phyloP scores from a whole-genome alignment of 345 rosid species.

The Geranium rotundifolium region DNA sequence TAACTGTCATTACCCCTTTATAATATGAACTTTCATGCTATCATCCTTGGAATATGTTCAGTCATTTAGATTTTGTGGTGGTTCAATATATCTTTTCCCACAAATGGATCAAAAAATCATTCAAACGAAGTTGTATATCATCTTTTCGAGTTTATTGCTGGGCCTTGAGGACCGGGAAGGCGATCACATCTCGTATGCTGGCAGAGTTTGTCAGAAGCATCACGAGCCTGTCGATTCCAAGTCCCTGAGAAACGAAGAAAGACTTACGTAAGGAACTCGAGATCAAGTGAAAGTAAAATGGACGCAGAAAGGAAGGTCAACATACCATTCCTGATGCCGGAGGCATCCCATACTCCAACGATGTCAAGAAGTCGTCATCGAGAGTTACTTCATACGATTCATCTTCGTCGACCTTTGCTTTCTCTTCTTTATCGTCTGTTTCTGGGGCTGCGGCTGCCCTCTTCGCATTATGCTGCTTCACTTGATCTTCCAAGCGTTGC shows the following conservation, averaged over 20 bases:
- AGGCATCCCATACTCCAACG: conserved; percentile 96
- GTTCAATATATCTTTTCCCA: too few species aligned
- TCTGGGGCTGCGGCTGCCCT: conserved; percentile 33
- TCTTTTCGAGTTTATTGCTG: conserved; percentile 31
- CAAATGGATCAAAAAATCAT: too few species aligned
- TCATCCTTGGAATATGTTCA: too few species aligned
- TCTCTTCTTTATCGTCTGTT: conserved; percentile 18
- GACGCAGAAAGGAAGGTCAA: background rate
- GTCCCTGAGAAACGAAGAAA: conserved; percentile 40
- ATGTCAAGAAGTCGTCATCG: conserved; percentile 91
- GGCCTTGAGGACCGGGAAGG: conserved; percentile 74
- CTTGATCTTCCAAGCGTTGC: conserved; percentile 85
- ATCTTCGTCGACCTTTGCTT: conserved; percentile 29
- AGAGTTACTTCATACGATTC: conserved; percentile 78
- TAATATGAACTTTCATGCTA: too few species aligned
- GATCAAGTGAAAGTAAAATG: too few species aligned
- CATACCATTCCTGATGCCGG: conserved; percentile 97
- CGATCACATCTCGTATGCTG: conserved; percentile 84
- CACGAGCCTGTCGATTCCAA: conserved; percentile 85
- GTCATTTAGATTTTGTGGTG: too few species aligned
- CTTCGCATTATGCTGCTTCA: conserved; percentile 76
- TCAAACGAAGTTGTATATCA: too few species aligned
- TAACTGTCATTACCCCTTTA: too few species aligned
- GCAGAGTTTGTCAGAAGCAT: conserved; percentile 83
- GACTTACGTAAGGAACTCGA: too few species aligned